Evolutionary conservation across 352 stramenopile species (phyloP), one percentile per base, ranked within the genome.

Genomic region (Hyphochytrium catenoides): DNA sequence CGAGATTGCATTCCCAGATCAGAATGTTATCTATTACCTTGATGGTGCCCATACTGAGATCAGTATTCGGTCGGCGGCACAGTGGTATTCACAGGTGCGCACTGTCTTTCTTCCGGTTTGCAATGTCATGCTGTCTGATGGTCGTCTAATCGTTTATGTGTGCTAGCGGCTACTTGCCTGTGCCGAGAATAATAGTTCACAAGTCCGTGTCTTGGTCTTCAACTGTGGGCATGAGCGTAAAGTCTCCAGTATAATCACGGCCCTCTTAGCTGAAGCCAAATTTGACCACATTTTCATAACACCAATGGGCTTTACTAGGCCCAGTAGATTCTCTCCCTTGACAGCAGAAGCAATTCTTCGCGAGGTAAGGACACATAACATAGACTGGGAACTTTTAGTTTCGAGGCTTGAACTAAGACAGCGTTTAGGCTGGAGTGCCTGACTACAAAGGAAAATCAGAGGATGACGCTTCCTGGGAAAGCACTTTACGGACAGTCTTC

Each of bases 41-140:
- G 75, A 91, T 44, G 75, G 75, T 16, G 75, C 73, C 4, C 75
- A 91, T 54, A 91, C 75, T 25, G 39, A 70, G 27, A 52, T 54
- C 21, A 85, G 69, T 37, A 52, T 91, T 9, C 54, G 63, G 41
- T 70, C 57, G 17, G 78, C 59, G 23, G 56, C 51, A 23, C 47
- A 64, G 19, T 91, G 75, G 75, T 90, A 62, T 25, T 17, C 34
- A 19, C 51, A 70, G 31, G 29, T n/a, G n/a, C n/a, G n/a, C n/a
- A n/a, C n/a, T n/a, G n/a, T n/a, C n/a, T n/a, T n/a, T n/a, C n/a
- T n/a, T n/a, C n/a, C n/a, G n/a, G n/a, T n/a, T n/a, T n/a, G n/a
- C n/a, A n/a, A n/a, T n/a, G n/a, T n/a, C n/a, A n/a, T n/a, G n/a
- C n/a, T n/a, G n/a, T n/a, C n/a, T n/a, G n/a, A n/a, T n/a, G n/a